A percentile compares a stretch with the other conserved stretches of the same genome.
phyloP scores from a whole-genome alignment of 1,139 yeast genomes.

The Blastobotrys raffinosifermentans region DNA sequence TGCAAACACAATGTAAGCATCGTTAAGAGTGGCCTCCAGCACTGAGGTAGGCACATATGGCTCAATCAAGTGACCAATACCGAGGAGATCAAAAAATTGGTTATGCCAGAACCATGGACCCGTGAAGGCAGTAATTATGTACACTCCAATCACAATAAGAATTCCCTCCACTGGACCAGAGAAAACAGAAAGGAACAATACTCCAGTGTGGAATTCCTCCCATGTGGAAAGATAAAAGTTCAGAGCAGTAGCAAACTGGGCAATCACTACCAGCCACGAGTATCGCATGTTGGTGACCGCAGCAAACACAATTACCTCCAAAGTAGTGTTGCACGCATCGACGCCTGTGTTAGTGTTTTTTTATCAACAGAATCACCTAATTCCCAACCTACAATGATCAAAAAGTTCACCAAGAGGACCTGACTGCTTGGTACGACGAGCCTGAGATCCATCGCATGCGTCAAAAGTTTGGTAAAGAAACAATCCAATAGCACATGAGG shows the following conservation, averaged over 20 bases:
- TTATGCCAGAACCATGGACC: conserved; percentile 61
- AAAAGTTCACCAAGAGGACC: conserved; percentile 94
- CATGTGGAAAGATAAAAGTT: conserved; percentile 89
- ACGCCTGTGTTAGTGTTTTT: conserved; percentile 35
- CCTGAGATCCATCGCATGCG: conserved; percentile 95
- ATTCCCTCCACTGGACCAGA: conserved; percentile 97
- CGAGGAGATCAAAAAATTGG: conserved; percentile 21
- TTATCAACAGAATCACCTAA: background rate
- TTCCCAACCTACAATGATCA: conserved; percentile 60
- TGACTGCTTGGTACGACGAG: conserved; percentile 84
- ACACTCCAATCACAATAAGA: conserved; percentile 52
- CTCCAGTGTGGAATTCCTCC: conserved; percentile 94
- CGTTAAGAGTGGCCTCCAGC: conserved; percentile 30
- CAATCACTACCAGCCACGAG: conserved; percentile 52
- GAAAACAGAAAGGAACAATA: conserved; percentile 67
- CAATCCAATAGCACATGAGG: conserved; percentile 73
- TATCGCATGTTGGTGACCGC: conserved; percentile 71
- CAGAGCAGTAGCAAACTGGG: conserved; percentile 69
- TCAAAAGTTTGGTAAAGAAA: conserved; percentile 93
- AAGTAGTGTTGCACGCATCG: conserved; percentile 84
- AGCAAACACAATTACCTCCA: conserved; percentile 66
- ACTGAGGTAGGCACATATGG: conserved; percentile 11
- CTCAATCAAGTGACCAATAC: conserved; percentile 1
- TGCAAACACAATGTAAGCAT: conserved; percentile 46
- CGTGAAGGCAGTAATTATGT: conserved; percentile 54